These are phyloP conservation scores for Penicillium longicatenatum DNA, from an alignment of 495 filamentous ascomycete genomes.

Conservation along the genomic window DNA sequence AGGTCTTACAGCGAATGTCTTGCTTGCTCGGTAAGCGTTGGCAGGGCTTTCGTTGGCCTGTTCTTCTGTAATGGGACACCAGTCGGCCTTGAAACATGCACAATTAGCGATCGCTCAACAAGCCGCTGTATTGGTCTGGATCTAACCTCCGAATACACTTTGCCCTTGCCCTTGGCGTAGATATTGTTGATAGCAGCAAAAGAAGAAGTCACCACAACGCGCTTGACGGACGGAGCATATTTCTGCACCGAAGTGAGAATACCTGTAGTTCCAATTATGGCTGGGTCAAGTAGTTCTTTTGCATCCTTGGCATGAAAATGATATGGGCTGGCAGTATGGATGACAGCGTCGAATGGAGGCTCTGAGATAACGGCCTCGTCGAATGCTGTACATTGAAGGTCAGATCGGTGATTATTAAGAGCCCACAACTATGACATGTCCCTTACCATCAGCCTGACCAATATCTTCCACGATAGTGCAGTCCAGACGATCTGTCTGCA, in stretches of 20 bases:
- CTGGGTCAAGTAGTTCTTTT: constrained; percentile 32
- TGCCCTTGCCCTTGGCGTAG: constrained; percentile 34
- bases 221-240: constrained; percentile 47
- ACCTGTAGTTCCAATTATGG: constrained; percentile 46
- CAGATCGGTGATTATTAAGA: not conserved
- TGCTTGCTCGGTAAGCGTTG: constrained; percentile 51
- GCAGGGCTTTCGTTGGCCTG: constrained; percentile 47
- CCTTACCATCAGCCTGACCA: constrained; percentile 37
- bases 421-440: not conserved
- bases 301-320: constrained; percentile 50
- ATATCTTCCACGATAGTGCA: constrained; percentile 78
- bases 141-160: constrained; percentile 58
- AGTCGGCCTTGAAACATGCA: constrained; percentile 47
- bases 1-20: constrained; percentile 37
- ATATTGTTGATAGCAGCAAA: constrained; percentile 70
- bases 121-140: not conserved
- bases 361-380: constrained; percentile 64
- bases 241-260: constrained; percentile 47
- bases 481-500: constrained; percentile 58
- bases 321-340: constrained; percentile 78
- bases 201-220: constrained; percentile 68
- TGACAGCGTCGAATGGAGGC: constrained; percentile 69
- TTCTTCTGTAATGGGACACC: constrained; percentile 74
- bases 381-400: constrained; percentile 40
- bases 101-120: not conserved